Percentiles rank a stretch among this genome's conserved stretches.
These are phyloP conservation scores for Athelia sp. DNA, from an alignment of 1,284 basidiomycete species.

Conservation along the genomic window DNA sequence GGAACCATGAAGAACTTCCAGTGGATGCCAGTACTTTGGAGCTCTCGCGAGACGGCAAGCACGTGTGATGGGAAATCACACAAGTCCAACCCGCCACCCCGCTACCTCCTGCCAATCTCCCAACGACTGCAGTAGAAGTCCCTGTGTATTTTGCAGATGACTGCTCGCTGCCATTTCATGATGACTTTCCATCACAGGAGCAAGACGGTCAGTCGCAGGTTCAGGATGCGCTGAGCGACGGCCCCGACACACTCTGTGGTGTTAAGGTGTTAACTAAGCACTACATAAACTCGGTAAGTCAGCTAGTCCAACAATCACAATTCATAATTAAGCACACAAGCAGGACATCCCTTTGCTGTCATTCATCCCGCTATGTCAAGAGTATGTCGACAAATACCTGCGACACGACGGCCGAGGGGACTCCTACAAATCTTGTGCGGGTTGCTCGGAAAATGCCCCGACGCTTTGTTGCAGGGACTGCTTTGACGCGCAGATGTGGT, in stretches of 20 bases:
- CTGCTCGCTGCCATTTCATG: neutral
- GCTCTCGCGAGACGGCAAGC: no score
- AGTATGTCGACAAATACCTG: neutral
- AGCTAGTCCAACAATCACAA: neutral
- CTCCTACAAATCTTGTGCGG: neutral
- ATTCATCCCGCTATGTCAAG: neutral
- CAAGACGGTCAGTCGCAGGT: no score
- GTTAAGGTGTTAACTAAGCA: neutral
- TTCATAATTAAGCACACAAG: neutral
- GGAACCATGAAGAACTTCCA: no score
- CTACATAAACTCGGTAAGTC: neutral
- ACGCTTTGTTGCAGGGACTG: neutral
- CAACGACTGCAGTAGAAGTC: neutral
- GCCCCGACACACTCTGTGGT: neutral
- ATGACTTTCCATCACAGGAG: neutral
- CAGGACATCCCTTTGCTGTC: neutral
- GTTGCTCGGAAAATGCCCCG: neutral
- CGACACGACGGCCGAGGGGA: neutral
- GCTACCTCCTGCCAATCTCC: neutral
- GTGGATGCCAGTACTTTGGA: no score
- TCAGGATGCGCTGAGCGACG: neutral
- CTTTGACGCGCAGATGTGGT: neutral
- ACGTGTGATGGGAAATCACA: no score
- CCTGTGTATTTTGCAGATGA: neutral
- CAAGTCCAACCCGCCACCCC: neutral